Evolutionary conservation across 371 early-diverging fungal genomes (phyloP), one percentile per base, ranked within the genome.

Genomic region (Dichotomocladium elegans): DNA sequence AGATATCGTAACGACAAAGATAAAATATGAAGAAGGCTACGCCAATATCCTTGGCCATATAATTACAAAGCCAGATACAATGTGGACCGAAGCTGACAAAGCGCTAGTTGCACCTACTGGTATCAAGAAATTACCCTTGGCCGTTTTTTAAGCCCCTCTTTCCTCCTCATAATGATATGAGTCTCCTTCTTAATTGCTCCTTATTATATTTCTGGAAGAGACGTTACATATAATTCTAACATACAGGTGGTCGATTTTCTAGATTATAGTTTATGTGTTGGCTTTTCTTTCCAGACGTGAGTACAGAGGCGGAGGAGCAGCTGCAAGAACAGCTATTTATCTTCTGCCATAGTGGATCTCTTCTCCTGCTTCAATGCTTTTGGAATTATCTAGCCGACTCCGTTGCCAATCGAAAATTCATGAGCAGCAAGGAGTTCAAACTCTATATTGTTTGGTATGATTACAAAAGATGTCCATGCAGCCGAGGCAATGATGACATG

Each of bases 301-400:
- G 65, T 59, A 14, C 14, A n/a, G 21, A 9, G 21, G 37, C 15
- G 37, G 21, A 37, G 37, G 37, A 21, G 37, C 21, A 9, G 4
- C n/a, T 37, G 37, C 7, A 37, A 6, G 17, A 37, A 3, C 28
- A n/a, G n/a, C n/a, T n/a, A n/a, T n/a, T n/a, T n/a, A n/a, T 30
- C n/a, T n/a, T n/a, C n/a, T n/a, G n/a, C 28, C 24, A 3, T 64
- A 76, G 77, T 26, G 71, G 76, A 5, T 75, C 72, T 10, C 47
- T 79, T 7, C 53, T 75, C 9, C 45, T 79, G 15, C 49, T 79
- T 9, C 80, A 79, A 63, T 74, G 77, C 34, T 79, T 79, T 48
- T 79, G 80, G 80, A 75, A 77, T 34, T 79, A 79, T 26, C 53
- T 77, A 12, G 67, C 73, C 15, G 72, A 77, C 14, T 51, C 73